These are phyloP conservation scores for Paraconiothyrium brasiliense DNA, from an alignment of 2,329 filamentous ascomycete genomes.

Conservation along the genomic window DNA sequence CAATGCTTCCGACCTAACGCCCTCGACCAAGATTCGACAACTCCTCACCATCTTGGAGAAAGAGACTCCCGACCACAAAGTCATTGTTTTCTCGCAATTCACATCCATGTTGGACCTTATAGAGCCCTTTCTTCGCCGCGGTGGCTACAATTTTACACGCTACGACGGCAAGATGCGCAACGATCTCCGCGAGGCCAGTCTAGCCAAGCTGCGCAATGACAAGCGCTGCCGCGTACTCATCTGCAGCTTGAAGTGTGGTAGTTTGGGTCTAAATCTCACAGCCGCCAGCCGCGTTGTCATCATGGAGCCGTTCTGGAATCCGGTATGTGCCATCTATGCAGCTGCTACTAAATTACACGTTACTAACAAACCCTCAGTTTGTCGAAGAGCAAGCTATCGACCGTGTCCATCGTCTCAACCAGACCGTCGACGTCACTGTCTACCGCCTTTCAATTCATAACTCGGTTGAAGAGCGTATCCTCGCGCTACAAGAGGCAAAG, in stretches of 20 bases:
- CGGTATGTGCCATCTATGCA: constrained; percentile 62
- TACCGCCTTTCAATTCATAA: constrained; percentile 90
- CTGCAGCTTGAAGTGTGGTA: constrained; percentile 93
- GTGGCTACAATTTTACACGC: constrained; percentile 80
- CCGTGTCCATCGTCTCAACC: constrained; percentile 96
- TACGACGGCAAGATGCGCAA: constrained; percentile 98
- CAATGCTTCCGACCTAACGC: constrained; percentile 60
- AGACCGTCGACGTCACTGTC: constrained; percentile 92
- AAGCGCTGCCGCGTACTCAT: constrained; percentile 81
- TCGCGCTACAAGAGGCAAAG: constrained; percentile 95
- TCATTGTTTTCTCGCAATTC: constrained; percentile 98
- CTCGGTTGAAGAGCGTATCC: constrained; percentile 91
- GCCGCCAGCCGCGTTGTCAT: constrained; percentile 94
- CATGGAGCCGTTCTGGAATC: constrained; percentile 98
- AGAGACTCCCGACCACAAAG: constrained; percentile 86
- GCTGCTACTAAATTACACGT: not conserved
- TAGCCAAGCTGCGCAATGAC: constrained; percentile 79
- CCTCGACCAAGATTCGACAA: constrained; percentile 91
- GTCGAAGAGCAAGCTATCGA: constrained; percentile 99
- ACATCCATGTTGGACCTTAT: constrained; percentile 98
- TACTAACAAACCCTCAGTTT: constrained; percentile 65
- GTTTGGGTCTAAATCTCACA: constrained; percentile 90
- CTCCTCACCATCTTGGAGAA: constrained; percentile 81
- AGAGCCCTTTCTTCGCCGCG: constrained; percentile 84
- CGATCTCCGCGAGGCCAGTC: constrained; percentile 86